These are phyloP conservation scores for Podaxis sp. DNA, from an alignment of 768 basidiomycete species.

Conservation along the genomic window DNA sequence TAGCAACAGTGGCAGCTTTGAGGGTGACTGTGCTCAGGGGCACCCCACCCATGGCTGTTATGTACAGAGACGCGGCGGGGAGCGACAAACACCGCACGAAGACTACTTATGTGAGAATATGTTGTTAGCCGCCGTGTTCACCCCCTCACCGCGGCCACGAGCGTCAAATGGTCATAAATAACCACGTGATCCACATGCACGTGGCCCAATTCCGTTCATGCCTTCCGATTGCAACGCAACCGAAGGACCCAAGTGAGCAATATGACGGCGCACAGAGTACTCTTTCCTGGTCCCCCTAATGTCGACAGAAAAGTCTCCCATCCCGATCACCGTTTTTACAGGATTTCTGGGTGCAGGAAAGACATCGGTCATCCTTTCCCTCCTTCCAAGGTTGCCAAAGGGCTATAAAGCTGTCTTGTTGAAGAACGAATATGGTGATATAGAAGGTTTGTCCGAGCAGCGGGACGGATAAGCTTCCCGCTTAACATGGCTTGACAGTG, in stretches of 20 bases:
- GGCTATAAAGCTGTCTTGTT: slow-evolving; percentile 88
- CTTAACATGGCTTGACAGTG: slow-evolving; percentile 42
- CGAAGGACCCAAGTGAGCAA: background rate
- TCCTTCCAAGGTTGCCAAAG: slow-evolving; percentile 78
- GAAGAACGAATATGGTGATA: slow-evolving; percentile 97
- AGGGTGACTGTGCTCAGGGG: slow-evolving; percentile 24
- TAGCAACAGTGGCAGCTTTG: slow-evolving; percentile 57
- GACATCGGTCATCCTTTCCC: slow-evolving; percentile 77
- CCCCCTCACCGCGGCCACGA: too few relatives aligned
- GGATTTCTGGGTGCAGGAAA: slow-evolving; percentile 88
- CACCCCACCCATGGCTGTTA: slow-evolving; percentile 15
- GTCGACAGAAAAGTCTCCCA: slow-evolving; percentile 29
- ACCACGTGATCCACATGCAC: too few relatives aligned
- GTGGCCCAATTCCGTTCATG: too few relatives aligned
- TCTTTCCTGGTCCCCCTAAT: background rate
- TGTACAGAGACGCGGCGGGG: background rate
- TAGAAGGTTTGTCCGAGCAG: slow-evolving; percentile 60
- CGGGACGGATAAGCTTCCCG: background rate
- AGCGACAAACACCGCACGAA: too few relatives aligned
- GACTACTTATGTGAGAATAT: too few relatives aligned
- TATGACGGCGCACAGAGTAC: background rate
- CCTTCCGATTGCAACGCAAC: too few relatives aligned
- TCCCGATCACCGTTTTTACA: slow-evolving; percentile 95
- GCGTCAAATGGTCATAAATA: too few relatives aligned
- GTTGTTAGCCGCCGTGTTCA: too few relatives aligned